Conservation (phyloP, 371 early-diverging fungal species). For the Syncephalastrum contaminatum region DNA sequence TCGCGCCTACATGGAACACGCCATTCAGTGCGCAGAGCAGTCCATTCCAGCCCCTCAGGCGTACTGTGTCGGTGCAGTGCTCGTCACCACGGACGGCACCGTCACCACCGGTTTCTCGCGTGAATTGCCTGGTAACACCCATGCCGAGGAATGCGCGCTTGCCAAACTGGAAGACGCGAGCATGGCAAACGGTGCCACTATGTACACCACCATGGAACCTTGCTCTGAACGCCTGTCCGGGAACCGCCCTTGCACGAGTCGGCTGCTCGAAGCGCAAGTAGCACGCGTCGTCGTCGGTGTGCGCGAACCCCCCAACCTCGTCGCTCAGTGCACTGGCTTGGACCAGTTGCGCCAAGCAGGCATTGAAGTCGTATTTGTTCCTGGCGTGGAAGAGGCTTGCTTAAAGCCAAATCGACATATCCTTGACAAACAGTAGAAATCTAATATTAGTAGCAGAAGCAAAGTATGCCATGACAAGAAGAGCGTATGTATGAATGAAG, state of each 20-base stretch:
- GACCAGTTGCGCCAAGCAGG: conserved; percentile 57
- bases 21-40: conserved; percentile 75
- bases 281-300: conserved; percentile 83
- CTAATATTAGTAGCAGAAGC: no score
- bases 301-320: conserved; percentile 84
- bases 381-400: conserved; percentile 71
- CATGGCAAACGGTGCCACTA: conserved; percentile 40
- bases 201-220: conserved; percentile 94
- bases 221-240: conserved; percentile 80
- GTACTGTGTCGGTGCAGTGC: conserved; percentile 91
- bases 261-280: conserved; percentile 70
- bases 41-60: conserved; percentile 79
- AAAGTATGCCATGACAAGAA: no score
- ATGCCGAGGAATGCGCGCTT: conserved; percentile 87
- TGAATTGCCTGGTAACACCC: conserved; percentile 90
- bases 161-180: conserved; percentile 51
- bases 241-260: conserved; percentile 68
- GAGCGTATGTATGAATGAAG: no score
- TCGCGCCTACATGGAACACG: conserved; percentile 41
- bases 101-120: conserved; percentile 80
- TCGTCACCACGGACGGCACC: conserved; percentile 48
- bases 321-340: conserved; percentile 66
- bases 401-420: conserved; percentile 73
- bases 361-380: conserved; percentile 64
- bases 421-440: conserved; percentile 7